Conservation (phyloP, 2,329 filamentous ascomycete species). For the Emmonsiellopsis sp. region DNA sequence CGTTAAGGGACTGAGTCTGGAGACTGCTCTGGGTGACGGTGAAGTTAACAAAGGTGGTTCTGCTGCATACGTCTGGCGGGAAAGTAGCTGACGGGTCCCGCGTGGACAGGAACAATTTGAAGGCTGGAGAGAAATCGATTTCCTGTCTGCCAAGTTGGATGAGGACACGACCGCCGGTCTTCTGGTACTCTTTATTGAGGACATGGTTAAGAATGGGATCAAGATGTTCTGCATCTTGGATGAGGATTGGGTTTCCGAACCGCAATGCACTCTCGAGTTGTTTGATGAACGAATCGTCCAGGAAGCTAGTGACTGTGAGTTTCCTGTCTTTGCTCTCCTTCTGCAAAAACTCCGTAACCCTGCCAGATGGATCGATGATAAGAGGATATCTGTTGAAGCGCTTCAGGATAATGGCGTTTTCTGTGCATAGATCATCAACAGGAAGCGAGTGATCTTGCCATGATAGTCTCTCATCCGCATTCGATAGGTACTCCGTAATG, state of each 20-base stretch:
- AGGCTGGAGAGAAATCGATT: constrained; percentile 96
- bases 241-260: constrained; percentile 96
- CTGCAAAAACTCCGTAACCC: constrained; percentile 89
- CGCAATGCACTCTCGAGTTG: constrained; percentile 93
- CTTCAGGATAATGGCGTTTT: constrained; percentile 95
- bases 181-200: constrained; percentile 98
- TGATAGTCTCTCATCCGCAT: constrained; percentile 83
- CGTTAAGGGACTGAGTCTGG: constrained; percentile 94
- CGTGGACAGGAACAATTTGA: constrained; percentile 91
- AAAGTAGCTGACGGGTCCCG: constrained; percentile 93
- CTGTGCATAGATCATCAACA: constrained; percentile 94
- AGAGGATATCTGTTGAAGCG: constrained; percentile 97
- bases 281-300: constrained; percentile 97
- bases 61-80: constrained; percentile 91
- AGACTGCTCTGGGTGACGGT: constrained; percentile 98
- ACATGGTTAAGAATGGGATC: constrained; percentile 98
- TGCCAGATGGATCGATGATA: constrained; percentile 94
- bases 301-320: constrained; percentile 92
- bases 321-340: constrained; percentile 90
- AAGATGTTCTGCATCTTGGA: constrained; percentile 94
- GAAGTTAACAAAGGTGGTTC: constrained; percentile 98
- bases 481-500: constrained; percentile 91
- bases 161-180: constrained; percentile 91
- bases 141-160: constrained; percentile 98
- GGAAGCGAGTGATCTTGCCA: constrained; percentile 94